Evolutionary conservation across 768 basidiomycete species (phyloP).

Genomic region (Boletus sp.): DNA sequence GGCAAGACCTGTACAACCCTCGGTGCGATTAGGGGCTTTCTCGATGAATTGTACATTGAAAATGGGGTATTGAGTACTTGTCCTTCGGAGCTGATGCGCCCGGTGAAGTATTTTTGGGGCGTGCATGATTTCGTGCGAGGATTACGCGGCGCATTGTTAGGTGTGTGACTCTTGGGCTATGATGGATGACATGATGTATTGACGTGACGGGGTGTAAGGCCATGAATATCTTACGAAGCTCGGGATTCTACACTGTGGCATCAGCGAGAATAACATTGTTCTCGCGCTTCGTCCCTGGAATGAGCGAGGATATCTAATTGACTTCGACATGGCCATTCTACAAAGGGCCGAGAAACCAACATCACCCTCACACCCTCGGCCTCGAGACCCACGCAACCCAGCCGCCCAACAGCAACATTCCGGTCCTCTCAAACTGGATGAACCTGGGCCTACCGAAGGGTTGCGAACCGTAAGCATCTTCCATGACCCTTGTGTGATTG

Average conservation of each 20-base stretch:
- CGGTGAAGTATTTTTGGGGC: constrained; percentile 17
- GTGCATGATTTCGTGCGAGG: too few species aligned
- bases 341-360: not conserved
- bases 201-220: not conserved
- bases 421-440: not conserved
- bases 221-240: constrained; percentile 13
- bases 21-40: not conserved
- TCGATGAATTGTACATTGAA: not conserved
- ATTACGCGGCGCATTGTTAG: constrained; percentile 10
- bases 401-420: not conserved
- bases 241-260: constrained; percentile 14
- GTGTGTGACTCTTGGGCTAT: not conserved
- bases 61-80: not conserved
- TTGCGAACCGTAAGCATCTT: not conserved
- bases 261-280: constrained; percentile 35
- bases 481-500: not conserved
- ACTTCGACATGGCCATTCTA: constrained; percentile 16
- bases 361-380: not conserved
- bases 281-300: constrained; percentile 10
- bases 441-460: too few species aligned
- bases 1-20: not conserved
- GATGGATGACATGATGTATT: not conserved
- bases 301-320: not conserved
- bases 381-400: not conserved
- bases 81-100: constrained; percentile 4